Conservation (phyloP, 768 basidiomycete genomes). For the Mycena belliarum region DNA sequence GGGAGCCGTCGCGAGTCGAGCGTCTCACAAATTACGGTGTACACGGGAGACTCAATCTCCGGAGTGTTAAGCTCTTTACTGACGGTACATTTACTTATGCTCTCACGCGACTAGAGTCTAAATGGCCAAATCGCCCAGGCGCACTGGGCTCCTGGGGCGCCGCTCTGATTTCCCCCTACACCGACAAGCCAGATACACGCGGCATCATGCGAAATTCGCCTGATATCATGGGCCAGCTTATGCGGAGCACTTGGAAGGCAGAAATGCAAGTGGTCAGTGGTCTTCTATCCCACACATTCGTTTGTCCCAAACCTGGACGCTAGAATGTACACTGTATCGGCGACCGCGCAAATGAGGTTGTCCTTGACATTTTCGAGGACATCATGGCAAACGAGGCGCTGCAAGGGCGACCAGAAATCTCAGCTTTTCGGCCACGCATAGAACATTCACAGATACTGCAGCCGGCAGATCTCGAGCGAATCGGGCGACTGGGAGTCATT, state of each 20-base stretch:
- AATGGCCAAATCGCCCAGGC: slow-evolving; percentile 40
- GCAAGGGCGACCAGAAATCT: slow-evolving; percentile 35
- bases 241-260: slow-evolving; percentile 66
- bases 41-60: slow-evolving; percentile 53
- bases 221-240: slow-evolving; percentile 51
- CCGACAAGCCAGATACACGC: slow-evolving; percentile 68
- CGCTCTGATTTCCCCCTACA: slow-evolving; percentile 82
- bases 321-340: slow-evolving; percentile 91
- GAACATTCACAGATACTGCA: slow-evolving; percentile 94
- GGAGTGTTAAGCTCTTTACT: slow-evolving; percentile 72
- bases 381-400: slow-evolving; percentile 40
- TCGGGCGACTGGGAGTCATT: slow-evolving; percentile 79
- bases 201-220: slow-evolving; percentile 70
- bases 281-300: too few species aligned
- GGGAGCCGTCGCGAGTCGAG: slow-evolving; percentile 59
- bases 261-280: slow-evolving; percentile 78
- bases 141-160: slow-evolving; percentile 94
- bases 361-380: slow-evolving; percentile 81
- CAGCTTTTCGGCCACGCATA: slow-evolving; percentile 70
- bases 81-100: slow-evolving; percentile 55
- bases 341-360: slow-evolving; percentile 82
- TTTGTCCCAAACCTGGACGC: background rate
- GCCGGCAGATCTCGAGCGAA: slow-evolving; percentile 63
- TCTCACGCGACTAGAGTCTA: too few species aligned
- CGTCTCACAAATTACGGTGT: slow-evolving; percentile 60